Conservation (phyloP, 2,329 filamentous ascomycete genomes). For the Aaosphaeria pasadenensis region DNA sequence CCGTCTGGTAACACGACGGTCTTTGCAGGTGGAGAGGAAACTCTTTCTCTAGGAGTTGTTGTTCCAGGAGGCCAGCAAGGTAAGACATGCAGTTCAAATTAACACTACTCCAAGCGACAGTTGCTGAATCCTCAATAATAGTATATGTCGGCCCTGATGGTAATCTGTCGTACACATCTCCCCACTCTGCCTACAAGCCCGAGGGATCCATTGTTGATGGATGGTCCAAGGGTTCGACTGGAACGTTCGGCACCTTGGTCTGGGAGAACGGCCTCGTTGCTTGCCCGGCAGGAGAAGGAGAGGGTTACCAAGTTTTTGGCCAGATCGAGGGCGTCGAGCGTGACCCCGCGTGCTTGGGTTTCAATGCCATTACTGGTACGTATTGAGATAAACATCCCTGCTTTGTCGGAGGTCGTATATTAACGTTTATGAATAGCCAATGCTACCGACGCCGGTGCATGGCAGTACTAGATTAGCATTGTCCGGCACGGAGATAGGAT, state of each 20-base stretch:
- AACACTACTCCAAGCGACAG: background rate
- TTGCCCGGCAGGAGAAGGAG: slow-evolving; percentile 21
- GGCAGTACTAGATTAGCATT: slow-evolving; percentile 30
- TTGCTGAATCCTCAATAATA: slow-evolving; percentile 1
- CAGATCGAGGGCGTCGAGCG: slow-evolving; percentile 17
- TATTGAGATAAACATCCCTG: background rate
- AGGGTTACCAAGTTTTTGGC: slow-evolving; percentile 35
- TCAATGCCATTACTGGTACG: slow-evolving; percentile 31
- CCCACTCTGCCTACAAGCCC: slow-evolving; percentile 55
- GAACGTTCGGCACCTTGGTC: slow-evolving; percentile 22
- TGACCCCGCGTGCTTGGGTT: slow-evolving; percentile 27
- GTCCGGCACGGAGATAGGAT: background rate
- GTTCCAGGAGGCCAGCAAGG: slow-evolving; percentile 62
- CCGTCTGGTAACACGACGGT: slow-evolving; percentile 49
- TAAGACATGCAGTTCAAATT: slow-evolving; percentile 2
- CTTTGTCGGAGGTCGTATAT: slow-evolving; percentile 5
- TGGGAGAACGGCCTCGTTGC: slow-evolving; percentile 32
- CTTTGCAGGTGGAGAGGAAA: slow-evolving; percentile 36
- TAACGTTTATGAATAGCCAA: slow-evolving; percentile 10
- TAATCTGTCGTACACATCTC: slow-evolving; percentile 53
- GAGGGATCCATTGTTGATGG: slow-evolving; percentile 49
- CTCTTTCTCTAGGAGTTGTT: slow-evolving; percentile 42
- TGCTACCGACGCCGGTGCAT: slow-evolving; percentile 24
- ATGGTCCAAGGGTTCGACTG: slow-evolving; percentile 41
- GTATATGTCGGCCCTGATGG: slow-evolving; percentile 57